Evolutionary conservation across 2,329 filamentous ascomycete species (phyloP).

Genomic region (Teratosphaeria gauchensis): DNA sequence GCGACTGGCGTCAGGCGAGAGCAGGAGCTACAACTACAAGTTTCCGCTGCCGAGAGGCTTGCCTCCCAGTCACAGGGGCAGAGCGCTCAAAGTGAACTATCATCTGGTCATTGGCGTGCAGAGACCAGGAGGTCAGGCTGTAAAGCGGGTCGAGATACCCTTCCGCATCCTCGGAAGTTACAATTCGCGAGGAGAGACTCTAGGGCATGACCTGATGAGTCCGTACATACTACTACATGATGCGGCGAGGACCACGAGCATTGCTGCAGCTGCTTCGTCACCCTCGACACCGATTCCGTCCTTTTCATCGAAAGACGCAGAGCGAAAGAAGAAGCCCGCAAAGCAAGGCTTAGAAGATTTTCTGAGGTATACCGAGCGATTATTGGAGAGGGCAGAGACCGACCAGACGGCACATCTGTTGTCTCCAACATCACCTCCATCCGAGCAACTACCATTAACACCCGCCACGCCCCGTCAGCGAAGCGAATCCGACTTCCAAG

Average conservation of each 20-base stretch:
- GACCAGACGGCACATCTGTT: constrained; percentile 49
- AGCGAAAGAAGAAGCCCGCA: constrained; percentile 29
- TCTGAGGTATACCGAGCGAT: constrained; percentile 64
- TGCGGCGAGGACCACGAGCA: constrained; percentile 49
- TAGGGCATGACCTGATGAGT: constrained; percentile 88
- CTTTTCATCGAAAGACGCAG: constrained; percentile 18
- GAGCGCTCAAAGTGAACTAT: constrained; percentile 89
- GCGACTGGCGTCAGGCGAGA: constrained; percentile 77
- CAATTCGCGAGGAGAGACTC: constrained; percentile 75
- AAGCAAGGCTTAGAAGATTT: constrained; percentile 51
- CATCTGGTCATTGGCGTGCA: constrained; percentile 87
- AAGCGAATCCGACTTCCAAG: constrained; percentile 24
- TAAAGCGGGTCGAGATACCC: constrained; percentile 83
- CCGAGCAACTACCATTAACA: constrained; percentile 53
- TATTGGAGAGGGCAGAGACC: constrained; percentile 52
- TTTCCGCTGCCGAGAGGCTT: constrained; percentile 79
- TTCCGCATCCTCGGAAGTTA: constrained; percentile 92
- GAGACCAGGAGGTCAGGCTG: constrained; percentile 67
- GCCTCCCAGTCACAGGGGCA: constrained; percentile 84
- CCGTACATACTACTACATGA: constrained; percentile 86
- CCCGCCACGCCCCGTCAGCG: constrained; percentile 25
- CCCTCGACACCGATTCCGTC: constrained; percentile 6
- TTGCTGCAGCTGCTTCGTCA: constrained; percentile 21
- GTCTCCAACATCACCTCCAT: constrained; percentile 54
- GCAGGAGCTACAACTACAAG: constrained; percentile 73